Conservation (phyloP, 192 early-diverging fungal species). For the Hyaloraphidium curvatum region DNA sequence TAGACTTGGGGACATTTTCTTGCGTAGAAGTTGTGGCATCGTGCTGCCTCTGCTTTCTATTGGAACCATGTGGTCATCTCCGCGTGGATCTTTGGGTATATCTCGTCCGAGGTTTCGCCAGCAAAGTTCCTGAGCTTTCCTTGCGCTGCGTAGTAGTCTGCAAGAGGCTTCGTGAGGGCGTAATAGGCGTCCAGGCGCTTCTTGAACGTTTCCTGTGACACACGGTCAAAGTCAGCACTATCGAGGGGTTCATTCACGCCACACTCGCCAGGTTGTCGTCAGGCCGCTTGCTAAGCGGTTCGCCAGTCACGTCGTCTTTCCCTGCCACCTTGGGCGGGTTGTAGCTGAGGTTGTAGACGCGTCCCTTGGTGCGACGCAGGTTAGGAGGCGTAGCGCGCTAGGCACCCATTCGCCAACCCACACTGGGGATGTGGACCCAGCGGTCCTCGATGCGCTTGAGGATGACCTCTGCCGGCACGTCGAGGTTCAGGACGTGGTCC, state of each 20-base stretch:
- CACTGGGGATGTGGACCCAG: constrained; percentile 61
- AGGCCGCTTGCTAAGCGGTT: constrained; percentile 62
- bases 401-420: not conserved
- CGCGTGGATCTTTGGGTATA: constrained; percentile 66
- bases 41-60: no score
- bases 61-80: constrained; percentile 13
- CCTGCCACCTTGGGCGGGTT: constrained; percentile 73
- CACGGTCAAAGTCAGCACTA: not conserved
- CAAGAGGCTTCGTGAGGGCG: constrained; percentile 53
- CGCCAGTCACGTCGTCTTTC: constrained; percentile 83
- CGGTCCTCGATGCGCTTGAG: constrained; percentile 83
- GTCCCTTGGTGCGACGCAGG: constrained; percentile 40
- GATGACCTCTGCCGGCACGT: constrained; percentile 79
- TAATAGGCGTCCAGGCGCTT: constrained; percentile 60
- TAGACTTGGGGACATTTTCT: no score
- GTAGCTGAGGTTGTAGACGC: constrained; percentile 84
- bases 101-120: constrained; percentile 75
- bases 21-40: no score
- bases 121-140: constrained; percentile 45
- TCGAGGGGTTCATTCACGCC: constrained; percentile 9
- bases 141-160: constrained; percentile 54
- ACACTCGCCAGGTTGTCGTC: constrained; percentile 49
- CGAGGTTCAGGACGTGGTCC: constrained; percentile 71
- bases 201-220: constrained; percentile 53
- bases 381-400: not conserved